These are phyloP conservation scores for Rossbeevera mucosa DNA, from an alignment of 768 basidiomycete species.

Conservation along the genomic window DNA sequence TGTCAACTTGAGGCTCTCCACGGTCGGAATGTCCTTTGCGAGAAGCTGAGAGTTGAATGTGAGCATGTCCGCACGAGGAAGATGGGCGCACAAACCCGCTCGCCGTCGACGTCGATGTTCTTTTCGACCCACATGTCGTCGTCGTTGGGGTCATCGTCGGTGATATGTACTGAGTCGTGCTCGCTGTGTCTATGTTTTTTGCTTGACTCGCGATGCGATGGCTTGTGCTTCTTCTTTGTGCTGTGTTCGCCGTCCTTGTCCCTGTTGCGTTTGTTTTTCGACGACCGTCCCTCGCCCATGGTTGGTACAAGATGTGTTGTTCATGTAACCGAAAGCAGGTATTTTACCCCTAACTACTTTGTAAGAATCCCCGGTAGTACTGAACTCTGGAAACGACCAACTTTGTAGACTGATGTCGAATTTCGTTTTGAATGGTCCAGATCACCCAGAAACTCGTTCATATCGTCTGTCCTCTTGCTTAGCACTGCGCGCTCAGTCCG, in stretches of 20 bases:
- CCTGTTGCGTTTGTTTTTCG: constrained; percentile 26
- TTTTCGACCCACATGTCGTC: constrained; percentile 86
- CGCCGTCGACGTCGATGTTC: constrained; percentile 75
- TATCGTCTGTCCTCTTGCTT: background rate
- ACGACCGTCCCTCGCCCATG: constrained; percentile 23
- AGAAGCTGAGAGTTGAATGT: constrained; percentile 42
- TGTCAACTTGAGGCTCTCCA: constrained; percentile 63
- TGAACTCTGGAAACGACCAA: no score
- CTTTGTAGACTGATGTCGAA: no score
- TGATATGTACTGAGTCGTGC: constrained; percentile 35
- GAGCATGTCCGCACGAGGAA: background rate
- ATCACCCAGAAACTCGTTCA: background rate
- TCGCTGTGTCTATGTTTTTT: constrained; percentile 35
- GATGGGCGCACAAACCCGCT: constrained; percentile 48
- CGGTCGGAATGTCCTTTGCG: constrained; percentile 71
- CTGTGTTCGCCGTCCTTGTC: constrained; percentile 43
- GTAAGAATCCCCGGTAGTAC: no score
- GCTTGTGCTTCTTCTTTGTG: constrained; percentile 53
- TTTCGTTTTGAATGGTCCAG: no score
- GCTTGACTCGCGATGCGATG: constrained; percentile 36
- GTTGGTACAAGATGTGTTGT: constrained; percentile 1
- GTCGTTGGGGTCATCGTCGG: constrained; percentile 71
- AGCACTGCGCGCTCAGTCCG: background rate
- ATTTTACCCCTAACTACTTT: background rate
- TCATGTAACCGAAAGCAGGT: constrained; percentile 1